Evolutionary conservation across 495 filamentous ascomycete genomes (phyloP).

Genomic region (Aspergillus leporis): DNA sequence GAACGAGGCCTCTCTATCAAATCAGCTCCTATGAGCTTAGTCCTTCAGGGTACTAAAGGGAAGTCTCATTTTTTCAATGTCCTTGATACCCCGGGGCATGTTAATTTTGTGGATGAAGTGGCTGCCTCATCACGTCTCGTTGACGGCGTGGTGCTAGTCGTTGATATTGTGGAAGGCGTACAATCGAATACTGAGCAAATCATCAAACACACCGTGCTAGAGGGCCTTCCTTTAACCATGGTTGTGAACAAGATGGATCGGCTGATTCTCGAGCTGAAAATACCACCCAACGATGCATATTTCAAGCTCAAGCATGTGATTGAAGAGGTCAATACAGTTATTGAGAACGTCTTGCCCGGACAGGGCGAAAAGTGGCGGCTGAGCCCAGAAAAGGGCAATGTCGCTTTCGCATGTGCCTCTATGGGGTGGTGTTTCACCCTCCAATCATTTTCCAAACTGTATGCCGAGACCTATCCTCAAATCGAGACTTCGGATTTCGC

Average conservation of each 20-base stretch:
- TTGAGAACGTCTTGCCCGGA: slow-evolving; percentile 83
- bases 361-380: slow-evolving; percentile 76
- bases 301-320: slow-evolving; percentile 98
- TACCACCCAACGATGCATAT: slow-evolving; percentile 94
- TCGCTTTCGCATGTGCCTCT: slow-evolving; percentile 86
- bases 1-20: slow-evolving; percentile 94
- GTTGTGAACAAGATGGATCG: slow-evolving; percentile 98
- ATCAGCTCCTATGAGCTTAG: slow-evolving; percentile 88
- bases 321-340: slow-evolving; percentile 95
- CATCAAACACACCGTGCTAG: slow-evolving; percentile 90
- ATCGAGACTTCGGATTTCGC: slow-evolving; percentile 80
- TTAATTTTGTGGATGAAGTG: slow-evolving; percentile 97
- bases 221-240: slow-evolving; percentile 84
- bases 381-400: slow-evolving; percentile 96
- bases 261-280: slow-evolving; percentile 88
- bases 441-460: slow-evolving; percentile 92
- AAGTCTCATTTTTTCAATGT: slow-evolving; percentile 98
- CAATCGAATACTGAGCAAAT: slow-evolving; percentile 96
- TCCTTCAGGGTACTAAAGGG: slow-evolving; percentile 80
- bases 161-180: slow-evolving; percentile 97
- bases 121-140: slow-evolving; percentile 83
- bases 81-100: slow-evolving; percentile 94
- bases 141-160: slow-evolving; percentile 89
- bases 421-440: slow-evolving; percentile 98
- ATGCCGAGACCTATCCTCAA: slow-evolving; percentile 81